Evolutionary conservation across 495 filamentous ascomycete genomes (phyloP).

Genomic region (Talaromyces stipitatus): DNA sequence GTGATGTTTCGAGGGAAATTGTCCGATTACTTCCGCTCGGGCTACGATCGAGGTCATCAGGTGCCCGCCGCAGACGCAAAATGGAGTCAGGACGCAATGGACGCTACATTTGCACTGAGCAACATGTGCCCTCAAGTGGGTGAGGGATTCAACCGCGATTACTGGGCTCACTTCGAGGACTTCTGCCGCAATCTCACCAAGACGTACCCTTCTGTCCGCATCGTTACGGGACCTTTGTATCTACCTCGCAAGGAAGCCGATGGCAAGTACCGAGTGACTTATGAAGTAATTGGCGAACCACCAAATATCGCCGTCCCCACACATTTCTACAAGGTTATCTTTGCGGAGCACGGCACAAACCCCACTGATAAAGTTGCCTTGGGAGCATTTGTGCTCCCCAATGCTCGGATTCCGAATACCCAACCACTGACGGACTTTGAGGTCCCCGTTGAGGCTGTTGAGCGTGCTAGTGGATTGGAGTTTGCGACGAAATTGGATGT

Average conservation of each 20-base stretch:
- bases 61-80: conserved; percentile 96
- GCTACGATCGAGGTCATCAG: conserved; percentile 67
- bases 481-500: conserved; percentile 74
- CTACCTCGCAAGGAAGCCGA: conserved; percentile 76
- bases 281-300: conserved; percentile 94
- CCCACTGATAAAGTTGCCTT: conserved; percentile 67
- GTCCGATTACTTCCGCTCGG: conserved; percentile 86
- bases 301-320: conserved; percentile 95
- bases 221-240: conserved; percentile 92
- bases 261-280: conserved; percentile 88
- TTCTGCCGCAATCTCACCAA: conserved; percentile 80
- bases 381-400: conserved; percentile 92
- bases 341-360: conserved; percentile 70
- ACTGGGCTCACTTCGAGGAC: conserved; percentile 98
- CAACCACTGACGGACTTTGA: conserved; percentile 84
- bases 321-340: conserved; percentile 98
- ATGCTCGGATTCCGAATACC: conserved; percentile 79
- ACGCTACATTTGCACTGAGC: conserved; percentile 82
- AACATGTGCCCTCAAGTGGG: conserved; percentile 99
- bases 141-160: conserved; percentile 95
- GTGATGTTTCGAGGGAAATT: conserved; percentile 82
- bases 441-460: conserved; percentile 85
- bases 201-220: conserved; percentile 78
- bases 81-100: conserved; percentile 89
- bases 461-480: conserved; percentile 84